Conservation (phyloP, 2,329 filamentous ascomycete species). For the Paracoccidioides brasiliensis region DNA sequence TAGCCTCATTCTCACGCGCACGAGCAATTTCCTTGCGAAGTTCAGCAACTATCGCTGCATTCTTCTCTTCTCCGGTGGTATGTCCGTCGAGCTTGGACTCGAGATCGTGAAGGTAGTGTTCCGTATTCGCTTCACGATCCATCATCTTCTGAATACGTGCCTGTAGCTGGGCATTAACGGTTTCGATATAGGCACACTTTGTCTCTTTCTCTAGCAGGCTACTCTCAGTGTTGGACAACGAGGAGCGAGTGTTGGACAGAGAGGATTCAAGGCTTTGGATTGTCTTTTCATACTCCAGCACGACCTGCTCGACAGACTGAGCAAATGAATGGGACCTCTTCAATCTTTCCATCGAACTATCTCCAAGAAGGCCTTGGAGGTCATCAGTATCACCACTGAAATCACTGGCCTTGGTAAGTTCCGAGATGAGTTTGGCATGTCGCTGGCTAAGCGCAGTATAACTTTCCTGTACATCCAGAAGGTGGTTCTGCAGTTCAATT, state of each 20-base stretch:
- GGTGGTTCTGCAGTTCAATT: constrained; percentile 79
- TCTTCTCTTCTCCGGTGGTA: constrained; percentile 84
- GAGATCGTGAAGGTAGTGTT: constrained; percentile 82
- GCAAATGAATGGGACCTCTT: constrained; percentile 95
- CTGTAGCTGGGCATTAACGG: constrained; percentile 80
- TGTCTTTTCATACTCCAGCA: constrained; percentile 96
- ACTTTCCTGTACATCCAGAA: constrained; percentile 86
- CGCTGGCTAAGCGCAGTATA: constrained; percentile 83
- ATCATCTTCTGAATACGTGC: constrained; percentile 80
- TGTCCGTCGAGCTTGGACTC: constrained; percentile 85
- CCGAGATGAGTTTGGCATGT: constrained; percentile 88
- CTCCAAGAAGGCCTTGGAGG: constrained; percentile 47
- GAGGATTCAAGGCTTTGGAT: constrained; percentile 89
- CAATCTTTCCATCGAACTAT: constrained; percentile 73
- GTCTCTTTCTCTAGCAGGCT: constrained; percentile 83
- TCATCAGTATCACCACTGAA: constrained; percentile 34
- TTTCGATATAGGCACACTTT: constrained; percentile 84
- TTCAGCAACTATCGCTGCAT: constrained; percentile 69
- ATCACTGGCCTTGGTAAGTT: constrained; percentile 77
- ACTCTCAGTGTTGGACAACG: constrained; percentile 73
- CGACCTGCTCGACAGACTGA: constrained; percentile 87
- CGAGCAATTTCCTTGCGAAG: constrained; percentile 83
- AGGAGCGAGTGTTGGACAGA: constrained; percentile 72
- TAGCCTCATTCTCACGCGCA: constrained; percentile 76
- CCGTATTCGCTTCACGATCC: constrained; percentile 82